phyloP scores from a whole-genome alignment of 352 stramenopile genomes.

The Pythium insidiosum region DNA sequence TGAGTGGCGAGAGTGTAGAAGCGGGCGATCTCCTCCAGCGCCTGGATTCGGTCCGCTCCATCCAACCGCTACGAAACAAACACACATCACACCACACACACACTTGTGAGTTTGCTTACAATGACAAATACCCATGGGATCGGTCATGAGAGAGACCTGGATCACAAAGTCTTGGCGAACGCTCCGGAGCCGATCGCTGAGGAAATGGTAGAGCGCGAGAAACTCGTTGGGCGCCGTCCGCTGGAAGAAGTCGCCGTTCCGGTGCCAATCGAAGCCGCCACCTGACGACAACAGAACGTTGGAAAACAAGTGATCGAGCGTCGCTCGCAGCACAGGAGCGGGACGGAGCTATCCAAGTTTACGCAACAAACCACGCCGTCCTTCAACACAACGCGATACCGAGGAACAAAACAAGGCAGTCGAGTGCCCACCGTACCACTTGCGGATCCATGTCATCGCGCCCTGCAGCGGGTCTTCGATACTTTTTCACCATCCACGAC shows the following conservation, averaged over 20 bases:
- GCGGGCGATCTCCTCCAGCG: conserved; percentile 35
- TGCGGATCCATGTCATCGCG: conserved; percentile 6
- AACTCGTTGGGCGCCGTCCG: too few species aligned
- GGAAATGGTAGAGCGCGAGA: conserved; percentile 58
- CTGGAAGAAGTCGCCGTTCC: too few species aligned
- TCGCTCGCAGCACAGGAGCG: conserved; percentile 1
- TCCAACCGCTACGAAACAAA: too few species aligned
- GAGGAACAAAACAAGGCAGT: too few species aligned
- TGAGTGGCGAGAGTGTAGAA: conserved; percentile 53
- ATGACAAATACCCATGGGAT: too few species aligned
- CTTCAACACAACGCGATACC: too few species aligned
- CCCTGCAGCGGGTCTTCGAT: conserved; percentile 16
- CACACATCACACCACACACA: too few species aligned
- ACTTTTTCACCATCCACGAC: conserved; percentile 18
- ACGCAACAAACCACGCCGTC: too few species aligned
- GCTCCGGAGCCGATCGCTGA: conserved; percentile 59
- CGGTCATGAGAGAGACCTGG: too few species aligned
- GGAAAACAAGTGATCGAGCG: conserved; percentile 11
- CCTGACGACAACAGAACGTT: conserved; percentile 5
- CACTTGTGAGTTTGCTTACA: too few species aligned
- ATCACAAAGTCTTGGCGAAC: conserved; percentile 68
- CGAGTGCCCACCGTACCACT: too few species aligned
- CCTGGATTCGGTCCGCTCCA: conserved; percentile 20
- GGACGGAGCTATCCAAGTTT: conserved; percentile 10
- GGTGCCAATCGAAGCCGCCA: conserved; percentile 13